Conservation (phyloP, 495 filamentous ascomycete genomes). For the Xylaria nigripes region DNA sequence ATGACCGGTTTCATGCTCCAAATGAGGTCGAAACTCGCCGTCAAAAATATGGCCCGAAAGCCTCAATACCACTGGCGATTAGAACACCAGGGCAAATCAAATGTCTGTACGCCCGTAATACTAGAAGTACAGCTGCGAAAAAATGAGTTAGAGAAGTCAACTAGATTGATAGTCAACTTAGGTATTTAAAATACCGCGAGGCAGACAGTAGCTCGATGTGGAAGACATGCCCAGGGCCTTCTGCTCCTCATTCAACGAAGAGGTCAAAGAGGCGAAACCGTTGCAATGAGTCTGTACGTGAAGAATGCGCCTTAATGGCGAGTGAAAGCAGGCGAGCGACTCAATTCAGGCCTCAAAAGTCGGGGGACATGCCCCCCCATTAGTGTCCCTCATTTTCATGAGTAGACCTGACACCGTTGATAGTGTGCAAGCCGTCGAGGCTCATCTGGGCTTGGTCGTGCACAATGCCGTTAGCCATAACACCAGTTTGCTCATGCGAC, state of each 20-base stretch:
- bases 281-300: background rate
- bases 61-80: background rate
- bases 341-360: background rate
- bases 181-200: background rate
- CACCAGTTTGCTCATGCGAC: constrained; percentile 5
- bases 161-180: background rate
- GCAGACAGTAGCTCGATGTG: background rate
- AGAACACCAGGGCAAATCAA: background rate
- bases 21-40: background rate
- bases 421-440: background rate
- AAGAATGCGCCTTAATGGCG: background rate
- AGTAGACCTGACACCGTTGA: constrained; percentile 11
- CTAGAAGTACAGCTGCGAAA: background rate
- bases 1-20: background rate
- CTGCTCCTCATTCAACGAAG: background rate
- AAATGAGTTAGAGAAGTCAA: background rate
- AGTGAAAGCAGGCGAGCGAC: background rate
- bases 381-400: constrained; percentile 9
- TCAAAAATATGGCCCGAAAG: background rate
- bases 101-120: background rate
- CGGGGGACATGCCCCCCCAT: background rate
- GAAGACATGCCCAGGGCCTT: background rate
- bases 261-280: background rate
- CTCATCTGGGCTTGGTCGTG: constrained; percentile 1
- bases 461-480: constrained; percentile 10